Evolutionary conservation across 2,329 filamentous ascomycete genomes (phyloP).

Genomic region (Epichloe scottii): DNA sequence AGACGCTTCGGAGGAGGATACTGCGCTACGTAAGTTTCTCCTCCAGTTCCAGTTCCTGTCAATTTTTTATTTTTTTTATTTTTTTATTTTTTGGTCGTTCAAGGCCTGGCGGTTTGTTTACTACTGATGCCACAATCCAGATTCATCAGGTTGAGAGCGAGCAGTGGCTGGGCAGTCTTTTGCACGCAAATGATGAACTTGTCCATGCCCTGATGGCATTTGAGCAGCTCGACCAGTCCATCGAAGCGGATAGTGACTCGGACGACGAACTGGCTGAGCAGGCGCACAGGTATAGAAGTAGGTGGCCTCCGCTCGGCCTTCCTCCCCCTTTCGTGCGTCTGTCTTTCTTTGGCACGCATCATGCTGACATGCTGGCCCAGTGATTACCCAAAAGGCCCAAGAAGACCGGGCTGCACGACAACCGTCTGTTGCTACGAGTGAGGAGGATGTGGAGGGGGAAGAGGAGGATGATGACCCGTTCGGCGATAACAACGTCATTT

Average conservation of each 20-base stretch:
- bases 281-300: constrained; percentile 50
- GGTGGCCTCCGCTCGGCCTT: too few species aligned
- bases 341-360: not conserved
- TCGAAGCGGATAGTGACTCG: constrained; percentile 62
- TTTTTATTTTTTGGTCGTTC: not conserved
- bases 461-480: constrained; percentile 84
- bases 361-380: constrained; percentile 17
- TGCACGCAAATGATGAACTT: constrained; percentile 94
- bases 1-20: constrained; percentile 70
- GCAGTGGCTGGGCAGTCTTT: constrained; percentile 78
- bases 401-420: constrained; percentile 22
- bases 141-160: constrained; percentile 87
- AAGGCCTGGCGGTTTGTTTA: not conserved
- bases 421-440: constrained; percentile 7
- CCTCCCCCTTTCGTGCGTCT: constrained; percentile 13
- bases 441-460: constrained; percentile 49
- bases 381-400: constrained; percentile 40
- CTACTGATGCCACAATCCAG: constrained; percentile 21
- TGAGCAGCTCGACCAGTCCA: constrained; percentile 81
- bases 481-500: constrained; percentile 64
- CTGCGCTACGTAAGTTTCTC: constrained; percentile 54
- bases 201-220: constrained; percentile 87
- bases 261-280: constrained; percentile 57
- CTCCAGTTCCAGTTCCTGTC: not conserved
- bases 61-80: not conserved